These are phyloP conservation scores for Aspergillus sclerotialis DNA, from an alignment of 2,329 filamentous ascomycete genomes.

Conservation along the genomic window DNA sequence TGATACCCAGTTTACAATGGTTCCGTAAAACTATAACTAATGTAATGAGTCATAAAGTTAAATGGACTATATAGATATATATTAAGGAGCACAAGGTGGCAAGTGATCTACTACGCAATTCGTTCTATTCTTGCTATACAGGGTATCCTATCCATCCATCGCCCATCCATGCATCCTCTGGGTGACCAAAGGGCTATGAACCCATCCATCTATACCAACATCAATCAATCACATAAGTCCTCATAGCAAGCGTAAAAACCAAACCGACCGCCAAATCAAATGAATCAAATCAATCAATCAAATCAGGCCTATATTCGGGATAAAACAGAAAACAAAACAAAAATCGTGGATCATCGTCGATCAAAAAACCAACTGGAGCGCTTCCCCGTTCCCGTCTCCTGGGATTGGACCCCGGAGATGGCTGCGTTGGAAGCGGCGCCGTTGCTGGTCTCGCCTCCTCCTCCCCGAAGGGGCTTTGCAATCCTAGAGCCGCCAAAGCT, in stretches of 20 bases:
- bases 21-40: too few relatives aligned
- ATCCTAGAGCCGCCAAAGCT: conserved; percentile 59
- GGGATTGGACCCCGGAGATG: conserved; percentile 54
- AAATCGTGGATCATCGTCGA: conserved; percentile 31
- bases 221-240: too few relatives aligned
- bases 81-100: too few relatives aligned
- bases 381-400: conserved; percentile 57
- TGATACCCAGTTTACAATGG: too few relatives aligned
- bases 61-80: too few relatives aligned
- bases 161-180: too few relatives aligned
- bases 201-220: too few relatives aligned
- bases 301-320: conserved; percentile 10
- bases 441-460: conserved; percentile 28
- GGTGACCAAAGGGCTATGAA: too few relatives aligned
- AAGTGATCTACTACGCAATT: too few relatives aligned
- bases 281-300: neutral
- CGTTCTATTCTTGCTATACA: neutral
- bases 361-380: conserved; percentile 52
- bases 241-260: too few relatives aligned
- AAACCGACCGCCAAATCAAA: neutral
- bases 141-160: neutral
- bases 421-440: conserved; percentile 25
- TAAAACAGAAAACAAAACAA: conserved; percentile 19
- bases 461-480: conserved; percentile 57
- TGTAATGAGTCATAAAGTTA: too few relatives aligned